A percentile compares a stretch with the other conserved stretches of the same genome.
Conservation (phyloP, 352 stramenopile species). For the Pythium brassicae region DNA sequence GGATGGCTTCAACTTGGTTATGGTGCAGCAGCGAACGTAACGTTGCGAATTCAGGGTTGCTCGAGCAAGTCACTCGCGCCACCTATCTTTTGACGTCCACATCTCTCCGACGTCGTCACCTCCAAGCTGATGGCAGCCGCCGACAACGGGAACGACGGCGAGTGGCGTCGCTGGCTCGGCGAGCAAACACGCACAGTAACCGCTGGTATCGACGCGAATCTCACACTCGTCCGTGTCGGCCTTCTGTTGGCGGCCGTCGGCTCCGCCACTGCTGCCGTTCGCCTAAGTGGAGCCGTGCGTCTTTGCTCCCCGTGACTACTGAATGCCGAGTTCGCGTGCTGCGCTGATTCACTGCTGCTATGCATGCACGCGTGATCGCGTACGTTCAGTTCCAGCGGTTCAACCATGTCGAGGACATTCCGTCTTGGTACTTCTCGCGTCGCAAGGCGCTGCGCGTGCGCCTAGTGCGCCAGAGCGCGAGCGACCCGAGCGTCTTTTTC, state of each 20-base stretch:
- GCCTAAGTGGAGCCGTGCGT: slow-evolving; percentile 54
- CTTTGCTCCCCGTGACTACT: neutral
- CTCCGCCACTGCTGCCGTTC: slow-evolving; percentile 37
- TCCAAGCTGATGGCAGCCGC: neutral
- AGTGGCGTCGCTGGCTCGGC: slow-evolving; percentile 28
- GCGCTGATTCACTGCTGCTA: neutral
- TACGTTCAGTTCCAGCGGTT: slow-evolving; percentile 37
- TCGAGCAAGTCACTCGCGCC: too few species aligned
- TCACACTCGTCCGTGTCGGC: slow-evolving; percentile 59
- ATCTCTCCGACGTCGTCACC: neutral
- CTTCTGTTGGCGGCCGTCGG: slow-evolving; percentile 38
- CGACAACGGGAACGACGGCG: neutral
- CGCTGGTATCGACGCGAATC: slow-evolving; percentile 60
- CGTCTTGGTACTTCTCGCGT: slow-evolving; percentile 52
- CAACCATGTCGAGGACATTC: slow-evolving; percentile 55
- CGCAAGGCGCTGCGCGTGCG: slow-evolving; percentile 73
- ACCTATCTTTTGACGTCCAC: too few species aligned
- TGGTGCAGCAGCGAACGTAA: too few species aligned
- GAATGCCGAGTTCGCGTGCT: neutral
- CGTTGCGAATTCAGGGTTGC: too few species aligned
- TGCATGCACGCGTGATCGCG: neutral
- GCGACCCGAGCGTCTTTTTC: slow-evolving; percentile 72
- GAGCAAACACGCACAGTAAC: slow-evolving; percentile 28
- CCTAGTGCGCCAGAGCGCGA: slow-evolving; percentile 57
- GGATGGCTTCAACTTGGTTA: too few species aligned